Evolutionary conservation across 306 rosid genomes (phyloP), one percentile per base, ranked within the genome.

Genomic region (Lotus japonicus): DNA sequence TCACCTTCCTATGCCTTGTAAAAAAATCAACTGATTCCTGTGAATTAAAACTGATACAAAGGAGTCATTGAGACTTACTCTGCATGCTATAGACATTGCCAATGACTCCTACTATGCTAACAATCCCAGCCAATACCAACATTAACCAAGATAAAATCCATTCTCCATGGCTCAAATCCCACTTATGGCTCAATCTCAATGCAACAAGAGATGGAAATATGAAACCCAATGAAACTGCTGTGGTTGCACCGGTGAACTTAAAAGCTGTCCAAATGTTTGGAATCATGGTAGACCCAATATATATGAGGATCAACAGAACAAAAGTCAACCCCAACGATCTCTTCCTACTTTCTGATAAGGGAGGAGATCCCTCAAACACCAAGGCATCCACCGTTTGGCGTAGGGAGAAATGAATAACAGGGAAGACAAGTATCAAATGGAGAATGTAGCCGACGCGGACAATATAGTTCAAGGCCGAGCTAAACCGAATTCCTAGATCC

Each of bases 201-300:
- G 97, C 86, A 73, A 94, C 19, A 46, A 90, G 81, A 41, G 97
- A 61, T 9, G 97, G 97, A 46, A 94, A 90, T 65, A 90, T 90
- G 64, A 94, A 94, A 15, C 99, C 99, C 71, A 94, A 68, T 5
- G 97, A 86, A 62, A 94, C 90, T 9, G 97, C 97, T 2, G 97
- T 81, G 2, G 99, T 94, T 68, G 97, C 96, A 50, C 99, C 99
- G 2, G 97, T 94, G 80, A 94, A 88, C 64, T 94, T 94, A 61
- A 94, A 94, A 68, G 99, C 97, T 6, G 89, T 82, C 97, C 99
- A 94, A 66, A 94, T 90, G 84, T 75, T 94, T 26, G 99, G 97
- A 79, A 94, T 72, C 97, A 90, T 84, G 48, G 99, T 90, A 42
- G 97, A 94, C 4, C 92, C 97, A 6, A 94, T 69, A 78, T 88